Evolutionary conservation across 352 stramenopile species (phyloP).

Genomic region (Phytophthora ohioensis): DNA sequence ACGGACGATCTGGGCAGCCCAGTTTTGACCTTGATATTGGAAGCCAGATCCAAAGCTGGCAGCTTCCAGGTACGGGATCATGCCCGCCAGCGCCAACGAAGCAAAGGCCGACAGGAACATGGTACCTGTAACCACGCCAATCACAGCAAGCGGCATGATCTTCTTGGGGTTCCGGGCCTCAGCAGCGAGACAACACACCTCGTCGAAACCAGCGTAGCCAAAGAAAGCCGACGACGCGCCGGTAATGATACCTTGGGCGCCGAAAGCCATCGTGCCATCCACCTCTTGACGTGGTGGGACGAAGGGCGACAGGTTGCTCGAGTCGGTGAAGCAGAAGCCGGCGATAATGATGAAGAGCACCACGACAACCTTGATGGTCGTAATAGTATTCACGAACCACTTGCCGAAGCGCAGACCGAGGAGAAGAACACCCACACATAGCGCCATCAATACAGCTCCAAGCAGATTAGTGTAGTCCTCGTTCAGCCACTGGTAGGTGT

Average conservation of each 20-base stretch:
- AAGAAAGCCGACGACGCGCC: constrained; percentile 92
- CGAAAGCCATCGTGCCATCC: constrained; percentile 43
- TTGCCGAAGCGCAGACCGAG: constrained; percentile 90
- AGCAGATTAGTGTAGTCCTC: constrained; percentile 69
- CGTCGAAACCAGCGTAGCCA: constrained; percentile 95
- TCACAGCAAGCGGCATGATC: constrained; percentile 85
- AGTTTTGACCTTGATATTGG: constrained; percentile 47
- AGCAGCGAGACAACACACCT: constrained; percentile 92
- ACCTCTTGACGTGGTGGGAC: constrained; percentile 55
- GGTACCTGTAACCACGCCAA: constrained; percentile 82
- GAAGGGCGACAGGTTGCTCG: constrained; percentile 87
- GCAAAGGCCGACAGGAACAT: constrained; percentile 80
- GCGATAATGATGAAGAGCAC: constrained; percentile 94
- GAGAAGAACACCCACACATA: constrained; percentile 77
- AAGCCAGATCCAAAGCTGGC: constrained; percentile 59
- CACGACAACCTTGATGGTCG: constrained; percentile 80
- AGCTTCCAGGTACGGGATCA: constrained; percentile 57
- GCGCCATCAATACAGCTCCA: constrained; percentile 71
- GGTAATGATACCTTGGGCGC: constrained; percentile 71
- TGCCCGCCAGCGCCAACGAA: constrained; percentile 87
- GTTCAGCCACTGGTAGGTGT: constrained; percentile 64
- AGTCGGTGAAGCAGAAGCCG: constrained; percentile 87
- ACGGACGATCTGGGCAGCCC: constrained; percentile 58
- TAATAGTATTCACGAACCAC: constrained; percentile 90
- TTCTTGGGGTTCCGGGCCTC: constrained; percentile 78